phyloP scores from a whole-genome alignment of 2,329 filamentous ascomycete species.

The Annulohypoxylon truncatum region DNA sequence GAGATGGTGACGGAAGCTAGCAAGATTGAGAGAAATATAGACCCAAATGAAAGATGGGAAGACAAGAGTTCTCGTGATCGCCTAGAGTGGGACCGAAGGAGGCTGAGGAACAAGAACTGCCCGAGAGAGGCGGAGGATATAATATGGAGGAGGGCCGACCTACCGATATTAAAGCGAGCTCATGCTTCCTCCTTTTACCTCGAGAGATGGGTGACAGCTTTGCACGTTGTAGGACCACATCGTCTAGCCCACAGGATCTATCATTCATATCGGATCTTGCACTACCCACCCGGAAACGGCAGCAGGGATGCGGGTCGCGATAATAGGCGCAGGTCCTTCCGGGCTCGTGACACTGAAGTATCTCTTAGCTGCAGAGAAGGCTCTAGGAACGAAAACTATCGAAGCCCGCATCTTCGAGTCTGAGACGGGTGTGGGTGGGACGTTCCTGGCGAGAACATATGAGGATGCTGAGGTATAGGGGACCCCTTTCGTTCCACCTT shows the following conservation, averaged over 20 bases:
- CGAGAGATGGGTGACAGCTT: conserved; percentile 3
- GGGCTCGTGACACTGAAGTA: conserved; percentile 56
- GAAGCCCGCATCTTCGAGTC: conserved; percentile 57
- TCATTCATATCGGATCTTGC: conserved; percentile 29
- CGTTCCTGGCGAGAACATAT: conserved; percentile 57
- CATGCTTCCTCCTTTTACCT: neutral
- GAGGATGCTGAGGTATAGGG: conserved; percentile 55
- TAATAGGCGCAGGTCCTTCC: conserved; percentile 54
- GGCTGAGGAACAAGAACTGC: neutral
- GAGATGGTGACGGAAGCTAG: conserved; percentile 6
- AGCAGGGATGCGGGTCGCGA: conserved; percentile 48
- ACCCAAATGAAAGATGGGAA: conserved; percentile 1
- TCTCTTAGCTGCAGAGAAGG: conserved; percentile 49
- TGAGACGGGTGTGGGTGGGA: conserved; percentile 55
- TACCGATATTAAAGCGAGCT: neutral
- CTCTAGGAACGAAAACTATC: conserved; percentile 51
- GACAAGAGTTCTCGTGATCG: conserved; percentile 25
- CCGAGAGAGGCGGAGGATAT: conserved; percentile 12
- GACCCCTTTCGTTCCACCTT: neutral
- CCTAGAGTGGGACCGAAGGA: conserved; percentile 13
- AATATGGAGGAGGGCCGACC: neutral
- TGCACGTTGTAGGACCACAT: conserved; percentile 36
- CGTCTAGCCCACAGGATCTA: conserved; percentile 35
- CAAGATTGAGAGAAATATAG: conserved; percentile 10
- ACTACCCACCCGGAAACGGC: conserved; percentile 22